Percentiles rank a stretch among this genome's conserved stretches.
phyloP scores from a whole-genome alignment of 2,329 filamentous ascomycete species.

The Corniculantispora saksenae region DNA sequence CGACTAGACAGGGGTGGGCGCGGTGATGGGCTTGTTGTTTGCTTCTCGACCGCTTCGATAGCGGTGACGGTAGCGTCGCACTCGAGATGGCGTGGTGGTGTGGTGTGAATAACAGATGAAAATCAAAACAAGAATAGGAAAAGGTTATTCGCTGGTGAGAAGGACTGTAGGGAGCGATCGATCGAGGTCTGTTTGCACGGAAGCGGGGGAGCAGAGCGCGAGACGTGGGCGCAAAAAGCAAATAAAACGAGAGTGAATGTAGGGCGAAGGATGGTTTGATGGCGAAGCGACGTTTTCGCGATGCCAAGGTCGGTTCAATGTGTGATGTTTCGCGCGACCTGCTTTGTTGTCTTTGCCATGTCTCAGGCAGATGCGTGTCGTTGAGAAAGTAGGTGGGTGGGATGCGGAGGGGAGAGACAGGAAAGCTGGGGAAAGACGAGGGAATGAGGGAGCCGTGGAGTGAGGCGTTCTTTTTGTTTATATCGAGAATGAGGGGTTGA shows the following conservation, averaged over 20 bases:
- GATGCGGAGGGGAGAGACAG: conserved; percentile 1
- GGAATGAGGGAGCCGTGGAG: too few relatives aligned
- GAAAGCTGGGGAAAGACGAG: not conserved
- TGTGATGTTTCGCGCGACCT: conserved; percentile 5
- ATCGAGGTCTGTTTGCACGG: not conserved
- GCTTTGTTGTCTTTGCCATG: conserved; percentile 17
- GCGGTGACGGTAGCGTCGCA: not conserved
- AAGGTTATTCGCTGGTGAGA: not conserved
- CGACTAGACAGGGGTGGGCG: conserved; percentile 5
- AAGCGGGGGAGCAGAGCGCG: not conserved
- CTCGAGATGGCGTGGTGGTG: not conserved
- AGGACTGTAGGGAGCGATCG: not conserved
- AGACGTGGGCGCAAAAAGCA: not conserved
- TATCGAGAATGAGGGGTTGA: not conserved
- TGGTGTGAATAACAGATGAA: not conserved
- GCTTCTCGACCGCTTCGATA: not conserved
- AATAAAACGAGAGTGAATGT: not conserved
- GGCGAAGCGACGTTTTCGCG: not conserved
- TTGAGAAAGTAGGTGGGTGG: not conserved
- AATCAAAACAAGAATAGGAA: not conserved
- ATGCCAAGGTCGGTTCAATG: not conserved
- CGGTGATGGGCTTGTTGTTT: not conserved
- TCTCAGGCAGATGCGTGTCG: conserved; percentile 11
- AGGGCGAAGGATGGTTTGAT: conserved; percentile 1
- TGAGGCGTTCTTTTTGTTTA: not conserved